Conservation (phyloP, 1,139 yeast genomes). For the Diutina rugosa region DNA sequence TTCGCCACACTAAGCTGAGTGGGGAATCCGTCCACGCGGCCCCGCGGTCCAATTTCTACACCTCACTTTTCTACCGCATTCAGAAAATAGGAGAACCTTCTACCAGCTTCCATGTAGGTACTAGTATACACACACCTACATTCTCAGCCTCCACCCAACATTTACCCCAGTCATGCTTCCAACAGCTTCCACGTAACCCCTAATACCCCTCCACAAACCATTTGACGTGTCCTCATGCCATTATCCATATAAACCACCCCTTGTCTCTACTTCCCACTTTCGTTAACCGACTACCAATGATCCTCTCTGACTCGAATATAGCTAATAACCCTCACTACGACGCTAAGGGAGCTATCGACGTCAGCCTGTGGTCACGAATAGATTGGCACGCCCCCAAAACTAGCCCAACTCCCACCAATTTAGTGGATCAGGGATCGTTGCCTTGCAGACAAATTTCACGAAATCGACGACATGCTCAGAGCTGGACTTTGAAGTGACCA, state of each 20-base stretch:
- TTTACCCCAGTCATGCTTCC: not conserved
- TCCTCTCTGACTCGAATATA: not conserved
- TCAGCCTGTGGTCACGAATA: not conserved
- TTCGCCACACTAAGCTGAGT: not conserved
- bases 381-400: not conserved
- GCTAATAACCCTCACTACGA: not conserved
- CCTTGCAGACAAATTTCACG: not conserved
- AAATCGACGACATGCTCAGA: not conserved
- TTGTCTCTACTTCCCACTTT: not conserved
- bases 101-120: not conserved
- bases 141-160: not conserved
- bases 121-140: not conserved
- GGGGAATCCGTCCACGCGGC: not conserved
- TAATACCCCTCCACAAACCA: not conserved
- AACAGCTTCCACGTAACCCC: not conserved
- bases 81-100: not conserved
- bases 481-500: not conserved
- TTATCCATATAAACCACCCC: not conserved
- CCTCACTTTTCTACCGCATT: not conserved
- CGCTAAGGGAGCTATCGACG: not conserved
- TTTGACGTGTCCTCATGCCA: not conserved
- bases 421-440: not conserved
- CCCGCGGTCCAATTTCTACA: not conserved
- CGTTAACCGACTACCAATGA: not conserved
- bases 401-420: not conserved